A percentile compares a stretch with the other conserved stretches of the same genome.
phyloP scores from a whole-genome alignment of 106 monocot genomes.

The Dendrobium huoshanense region DNA sequence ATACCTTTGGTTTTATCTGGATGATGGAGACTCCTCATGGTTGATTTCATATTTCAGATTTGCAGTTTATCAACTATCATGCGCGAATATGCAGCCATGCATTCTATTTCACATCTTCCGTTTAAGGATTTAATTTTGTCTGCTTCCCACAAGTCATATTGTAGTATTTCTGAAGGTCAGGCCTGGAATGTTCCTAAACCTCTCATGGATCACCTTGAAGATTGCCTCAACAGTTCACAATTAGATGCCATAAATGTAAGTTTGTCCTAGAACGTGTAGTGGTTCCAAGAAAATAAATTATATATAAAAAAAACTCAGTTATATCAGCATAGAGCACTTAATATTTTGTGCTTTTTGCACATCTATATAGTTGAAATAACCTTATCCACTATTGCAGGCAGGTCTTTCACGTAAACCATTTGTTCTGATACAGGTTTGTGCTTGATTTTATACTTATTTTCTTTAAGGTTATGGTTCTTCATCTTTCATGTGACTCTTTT shows the following conservation, averaged over 20 bases:
- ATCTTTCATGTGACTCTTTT: not conserved
- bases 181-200: slow-evolving; percentile 74
- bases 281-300: not conserved
- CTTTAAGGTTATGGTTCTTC: not conserved
- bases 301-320: not conserved
- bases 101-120: slow-evolving; percentile 73
- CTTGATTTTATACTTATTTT: not conserved
- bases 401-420: slow-evolving; percentile 93
- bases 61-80: slow-evolving; percentile 96
- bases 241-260: slow-evolving; percentile 82
- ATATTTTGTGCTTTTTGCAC: not conserved
- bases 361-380: not conserved
- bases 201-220: slow-evolving; percentile 79
- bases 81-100: slow-evolving; percentile 75
- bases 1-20: not conserved
- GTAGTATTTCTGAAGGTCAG: slow-evolving; percentile 34
- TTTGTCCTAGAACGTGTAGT: not conserved
- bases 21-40: not conserved
- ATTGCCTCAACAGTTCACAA: slow-evolving; percentile 82
- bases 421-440: slow-evolving; percentile 88
- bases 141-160: slow-evolving; percentile 38
- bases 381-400: slow-evolving; percentile 41
- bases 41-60: slow-evolving; percentile 38
- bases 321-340: not conserved
- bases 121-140: slow-evolving; percentile 92